These are phyloP conservation scores for Neospermospora avenae DNA, from an alignment of 2,329 filamentous ascomycete species.

Conservation along the genomic window DNA sequence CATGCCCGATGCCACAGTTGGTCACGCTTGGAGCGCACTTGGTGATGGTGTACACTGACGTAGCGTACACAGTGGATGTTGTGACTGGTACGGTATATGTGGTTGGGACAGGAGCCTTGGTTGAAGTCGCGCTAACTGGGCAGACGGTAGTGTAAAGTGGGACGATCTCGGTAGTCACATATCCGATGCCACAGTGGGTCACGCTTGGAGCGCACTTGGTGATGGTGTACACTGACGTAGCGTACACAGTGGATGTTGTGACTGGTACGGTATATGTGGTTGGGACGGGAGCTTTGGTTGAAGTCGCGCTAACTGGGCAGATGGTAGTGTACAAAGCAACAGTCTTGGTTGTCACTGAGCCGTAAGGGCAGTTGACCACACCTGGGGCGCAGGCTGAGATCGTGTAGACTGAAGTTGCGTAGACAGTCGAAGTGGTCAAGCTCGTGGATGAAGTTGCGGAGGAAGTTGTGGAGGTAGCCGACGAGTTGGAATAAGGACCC, in stretches of 20 bases:
- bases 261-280: neutral
- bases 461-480: neutral
- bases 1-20: neutral
- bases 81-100: too few species aligned
- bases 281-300: neutral
- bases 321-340: slow-evolving; percentile 1
- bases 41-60: neutral
- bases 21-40: neutral
- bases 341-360: slow-evolving; percentile 5
- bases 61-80: too few species aligned
- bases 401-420: neutral
- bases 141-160: slow-evolving; percentile 6
- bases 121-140: too few species aligned
- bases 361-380: slow-evolving; percentile 2
- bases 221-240: neutral
- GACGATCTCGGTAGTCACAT: neutral
- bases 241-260: neutral
- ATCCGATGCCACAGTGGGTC: neutral
- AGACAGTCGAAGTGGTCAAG: slow-evolving; percentile 1
- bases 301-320: slow-evolving; percentile 1
- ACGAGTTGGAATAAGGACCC: neutral
- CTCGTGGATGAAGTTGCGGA: neutral
- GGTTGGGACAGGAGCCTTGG: too few species aligned
- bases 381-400: slow-evolving; percentile 1
- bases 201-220: neutral